Conservation (phyloP, 2,329 filamentous ascomycete genomes). For the Saccharata proteae region DNA sequence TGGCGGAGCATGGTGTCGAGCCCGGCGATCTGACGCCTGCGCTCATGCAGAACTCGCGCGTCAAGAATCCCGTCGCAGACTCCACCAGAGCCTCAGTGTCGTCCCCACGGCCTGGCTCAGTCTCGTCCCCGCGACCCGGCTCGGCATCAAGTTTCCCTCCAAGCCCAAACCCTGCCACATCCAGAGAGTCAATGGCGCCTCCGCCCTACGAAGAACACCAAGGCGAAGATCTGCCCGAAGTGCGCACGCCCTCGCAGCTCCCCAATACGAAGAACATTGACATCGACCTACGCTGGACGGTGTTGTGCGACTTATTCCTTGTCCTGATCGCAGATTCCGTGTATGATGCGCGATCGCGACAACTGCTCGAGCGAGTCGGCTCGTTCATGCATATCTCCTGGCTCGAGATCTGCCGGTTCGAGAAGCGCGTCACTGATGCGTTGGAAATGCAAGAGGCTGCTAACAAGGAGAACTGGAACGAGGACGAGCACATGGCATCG, state of each 20-base stretch:
- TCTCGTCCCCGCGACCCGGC: constrained; percentile 21
- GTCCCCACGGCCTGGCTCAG: constrained; percentile 20
- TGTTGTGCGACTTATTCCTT: constrained; percentile 89
- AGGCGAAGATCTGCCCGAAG: constrained; percentile 61
- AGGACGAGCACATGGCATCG: constrained; percentile 83
- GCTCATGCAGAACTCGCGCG: constrained; percentile 81
- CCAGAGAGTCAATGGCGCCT: constrained; percentile 25
- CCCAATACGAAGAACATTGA: constrained; percentile 75
- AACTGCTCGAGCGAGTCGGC: constrained; percentile 72
- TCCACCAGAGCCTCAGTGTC: constrained; percentile 15
- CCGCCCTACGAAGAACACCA: constrained; percentile 49
- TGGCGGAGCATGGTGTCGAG: constrained; percentile 82
- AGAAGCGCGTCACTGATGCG: constrained; percentile 92
- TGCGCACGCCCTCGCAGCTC: constrained; percentile 72
- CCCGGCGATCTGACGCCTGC: constrained; percentile 72
- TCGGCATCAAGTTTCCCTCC: constrained; percentile 6
- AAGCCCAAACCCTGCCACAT: constrained; percentile 4
- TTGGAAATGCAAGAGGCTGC: constrained; percentile 95
- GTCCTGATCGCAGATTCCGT: constrained; percentile 91
- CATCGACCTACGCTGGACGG: constrained; percentile 93
- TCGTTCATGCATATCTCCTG: constrained; percentile 69
- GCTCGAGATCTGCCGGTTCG: constrained; percentile 91
- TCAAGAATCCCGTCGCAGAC: constrained; percentile 80
- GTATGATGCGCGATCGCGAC: constrained; percentile 81
- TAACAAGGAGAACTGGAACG: constrained; percentile 95